A percentile compares a stretch with the other conserved stretches of the same genome.
Evolutionary conservation across 208 protist genomes (phyloP).

Genomic region (Herpetomonas tarakana): DNA sequence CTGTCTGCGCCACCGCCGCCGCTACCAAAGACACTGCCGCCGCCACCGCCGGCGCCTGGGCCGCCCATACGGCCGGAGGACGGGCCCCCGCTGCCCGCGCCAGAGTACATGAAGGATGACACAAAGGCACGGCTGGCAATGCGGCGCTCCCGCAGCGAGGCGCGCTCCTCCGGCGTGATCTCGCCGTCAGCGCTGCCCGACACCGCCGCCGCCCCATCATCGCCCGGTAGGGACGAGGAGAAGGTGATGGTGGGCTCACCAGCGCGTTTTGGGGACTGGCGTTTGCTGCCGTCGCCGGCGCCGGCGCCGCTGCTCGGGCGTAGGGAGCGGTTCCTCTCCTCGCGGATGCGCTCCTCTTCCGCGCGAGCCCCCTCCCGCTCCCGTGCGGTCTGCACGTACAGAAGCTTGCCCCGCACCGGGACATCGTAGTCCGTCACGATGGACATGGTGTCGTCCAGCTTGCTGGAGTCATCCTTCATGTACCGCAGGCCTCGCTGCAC

Average conservation of each 20-base stretch:
- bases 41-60: slow-evolving; percentile 9
- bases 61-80: not conserved
- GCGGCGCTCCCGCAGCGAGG: slow-evolving; percentile 19
- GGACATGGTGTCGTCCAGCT: slow-evolving; percentile 83
- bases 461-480: slow-evolving; percentile 78
- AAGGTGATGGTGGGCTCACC: not conserved
- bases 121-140: not conserved
- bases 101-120: not conserved
- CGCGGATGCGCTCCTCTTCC: slow-evolving; percentile 6
- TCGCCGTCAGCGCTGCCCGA: slow-evolving; percentile 7
- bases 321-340: not conserved
- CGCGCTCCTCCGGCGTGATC: slow-evolving; percentile 3
- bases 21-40: slow-evolving; percentile 10
- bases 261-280: too few relatives aligned
- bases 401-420: slow-evolving; percentile 44
- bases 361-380: slow-evolving; percentile 7
- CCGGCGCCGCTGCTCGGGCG: too few relatives aligned
- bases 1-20: not conserved
- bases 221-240: not conserved
- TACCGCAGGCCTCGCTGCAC: slow-evolving; percentile 75
- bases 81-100: too few relatives aligned
- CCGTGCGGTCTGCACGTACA: slow-evolving; percentile 17
- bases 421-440: slow-evolving; percentile 68
- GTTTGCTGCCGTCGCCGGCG: too few relatives aligned
- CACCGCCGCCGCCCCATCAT: not conserved